Evolutionary conservation across 129 eudicot species (phyloP), one percentile per base, ranked within the genome.

Genomic region (Logfia minima): DNA sequence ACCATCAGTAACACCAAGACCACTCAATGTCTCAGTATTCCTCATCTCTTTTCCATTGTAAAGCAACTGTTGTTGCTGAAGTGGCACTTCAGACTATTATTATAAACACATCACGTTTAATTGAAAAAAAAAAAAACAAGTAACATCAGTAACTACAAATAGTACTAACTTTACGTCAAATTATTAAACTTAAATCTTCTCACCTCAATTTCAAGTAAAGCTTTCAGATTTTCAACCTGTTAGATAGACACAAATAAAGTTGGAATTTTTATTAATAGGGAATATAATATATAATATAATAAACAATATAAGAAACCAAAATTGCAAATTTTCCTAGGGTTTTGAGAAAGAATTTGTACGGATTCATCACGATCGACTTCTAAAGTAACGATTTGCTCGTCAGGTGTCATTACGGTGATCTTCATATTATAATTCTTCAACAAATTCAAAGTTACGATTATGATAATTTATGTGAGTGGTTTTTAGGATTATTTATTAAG

Each of bases 131-230:
- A 18, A 22, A 62, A 11, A 10, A 62, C 4, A 62, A 18, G 14
- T 43, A 23, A 4, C 18, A 22, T 26, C 35, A 26, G 72, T 34
- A 37, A 67, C 10, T 22, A 37, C 8, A 67, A 63, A 39, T 0
- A 26, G 32, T 0, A 68, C 70, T 8, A 76, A 43, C 28, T 24
- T 2, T n/a, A 22, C 18, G 22, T 59, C 11, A 66, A 28, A 37
- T 17, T 3, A 4, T 17, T 53, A 59, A 59, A 26, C 17, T 61
- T 23, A 18, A 34, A 51, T 64, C 51, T 82, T 67, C 86, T 83
- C 14, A 93, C 98, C 98, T 93, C 98, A 64, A 94, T 96, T 78
- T 94, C 98, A 69, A 94, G 91, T 21, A 94, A 77, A 71, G 98
- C 98, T 83, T 94, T 94, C 80, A 94, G 70, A 81, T 94, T 94